Conservation (phyloP, 495 filamentous ascomycete genomes). For the Hypoxylon cercidicola region DNA sequence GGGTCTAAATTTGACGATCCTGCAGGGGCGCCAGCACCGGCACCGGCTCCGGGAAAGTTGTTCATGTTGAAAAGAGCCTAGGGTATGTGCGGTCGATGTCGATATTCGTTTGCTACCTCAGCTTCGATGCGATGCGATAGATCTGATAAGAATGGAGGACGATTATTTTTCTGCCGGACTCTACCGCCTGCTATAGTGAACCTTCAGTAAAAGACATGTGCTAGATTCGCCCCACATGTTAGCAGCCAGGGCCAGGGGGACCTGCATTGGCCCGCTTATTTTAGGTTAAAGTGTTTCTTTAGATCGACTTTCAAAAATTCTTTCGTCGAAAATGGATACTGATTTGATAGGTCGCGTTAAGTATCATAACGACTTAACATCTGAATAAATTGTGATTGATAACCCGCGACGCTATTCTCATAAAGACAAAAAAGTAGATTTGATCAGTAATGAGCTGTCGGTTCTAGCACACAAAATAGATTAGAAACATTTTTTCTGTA, state of each 20-base stretch:
- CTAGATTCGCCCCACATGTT: background rate
- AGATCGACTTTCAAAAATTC: conserved; percentile 3
- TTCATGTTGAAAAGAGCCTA: conserved; percentile 36
- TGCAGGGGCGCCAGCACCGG: conserved; percentile 27
- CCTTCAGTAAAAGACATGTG: background rate
- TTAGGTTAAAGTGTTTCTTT: background rate
- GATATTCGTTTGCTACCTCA: background rate
- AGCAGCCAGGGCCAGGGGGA: conserved; percentile 11
- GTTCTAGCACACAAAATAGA: too few relatives aligned
- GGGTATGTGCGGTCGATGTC: background rate
- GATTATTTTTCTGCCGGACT: conserved; percentile 40
- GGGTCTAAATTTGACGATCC: conserved; percentile 44
- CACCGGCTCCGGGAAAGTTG: conserved; percentile 35
- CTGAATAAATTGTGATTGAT: too few relatives aligned
- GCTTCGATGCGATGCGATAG: too few relatives aligned
- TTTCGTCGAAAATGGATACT: background rate
- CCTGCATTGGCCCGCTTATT: conserved; percentile 23
- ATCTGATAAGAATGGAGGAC: conserved; percentile 29
- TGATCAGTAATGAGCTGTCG: too few relatives aligned
- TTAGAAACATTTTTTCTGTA: background rate
- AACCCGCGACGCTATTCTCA: too few relatives aligned
- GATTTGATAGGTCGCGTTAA: too few relatives aligned
- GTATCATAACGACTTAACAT: too few relatives aligned
- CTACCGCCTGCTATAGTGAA: conserved; percentile 20
- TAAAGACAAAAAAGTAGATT: too few relatives aligned